Evolutionary conservation across 1,139 yeast species (phyloP).

Genomic region (Kodamaea derodonti): DNA sequence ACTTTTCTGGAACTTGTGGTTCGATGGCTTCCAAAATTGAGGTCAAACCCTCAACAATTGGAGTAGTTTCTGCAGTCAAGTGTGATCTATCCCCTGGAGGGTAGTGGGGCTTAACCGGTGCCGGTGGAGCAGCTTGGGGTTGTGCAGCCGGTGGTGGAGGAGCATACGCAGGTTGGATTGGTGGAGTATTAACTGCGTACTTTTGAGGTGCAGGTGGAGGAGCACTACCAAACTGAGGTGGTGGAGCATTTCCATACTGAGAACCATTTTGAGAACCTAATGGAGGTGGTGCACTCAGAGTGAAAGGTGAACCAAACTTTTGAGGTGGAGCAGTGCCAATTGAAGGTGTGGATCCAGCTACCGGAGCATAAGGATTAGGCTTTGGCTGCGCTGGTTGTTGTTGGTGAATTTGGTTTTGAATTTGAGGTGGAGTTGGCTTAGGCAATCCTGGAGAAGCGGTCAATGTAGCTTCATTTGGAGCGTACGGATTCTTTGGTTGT

Average conservation of each 20-base stretch:
- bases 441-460: slow-evolving; percentile 9
- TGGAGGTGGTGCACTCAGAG: not conserved
- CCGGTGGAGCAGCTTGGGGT: slow-evolving; percentile 17
- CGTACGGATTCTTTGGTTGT: slow-evolving; percentile 38
- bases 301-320: slow-evolving; percentile 13
- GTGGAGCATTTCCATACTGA: not conserved
- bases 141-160: slow-evolving; percentile 17
- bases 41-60: slow-evolving; percentile 57
- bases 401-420: slow-evolving; percentile 4
- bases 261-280: not conserved
- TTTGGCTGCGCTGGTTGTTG: not conserved
- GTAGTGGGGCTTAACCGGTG: slow-evolving; percentile 26
- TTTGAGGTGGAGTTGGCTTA: slow-evolving; percentile 13
- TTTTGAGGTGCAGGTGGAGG: slow-evolving; percentile 10
- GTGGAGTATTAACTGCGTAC: slow-evolving; percentile 15
- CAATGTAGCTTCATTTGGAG: slow-evolving; percentile 26
- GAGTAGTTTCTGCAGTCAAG: slow-evolving; percentile 54
- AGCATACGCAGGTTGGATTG: slow-evolving; percentile 7
- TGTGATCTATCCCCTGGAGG: slow-evolving; percentile 74
- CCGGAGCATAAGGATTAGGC: slow-evolving; percentile 8
- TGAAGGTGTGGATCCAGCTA: slow-evolving; percentile 13
- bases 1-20: slow-evolving; percentile 75
- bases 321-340: slow-evolving; percentile 11
- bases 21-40: slow-evolving; percentile 57
- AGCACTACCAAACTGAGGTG: slow-evolving; percentile 3